phyloP scores from a whole-genome alignment of 75 land plant species.

The Adiantum capillusveneris region DNA sequence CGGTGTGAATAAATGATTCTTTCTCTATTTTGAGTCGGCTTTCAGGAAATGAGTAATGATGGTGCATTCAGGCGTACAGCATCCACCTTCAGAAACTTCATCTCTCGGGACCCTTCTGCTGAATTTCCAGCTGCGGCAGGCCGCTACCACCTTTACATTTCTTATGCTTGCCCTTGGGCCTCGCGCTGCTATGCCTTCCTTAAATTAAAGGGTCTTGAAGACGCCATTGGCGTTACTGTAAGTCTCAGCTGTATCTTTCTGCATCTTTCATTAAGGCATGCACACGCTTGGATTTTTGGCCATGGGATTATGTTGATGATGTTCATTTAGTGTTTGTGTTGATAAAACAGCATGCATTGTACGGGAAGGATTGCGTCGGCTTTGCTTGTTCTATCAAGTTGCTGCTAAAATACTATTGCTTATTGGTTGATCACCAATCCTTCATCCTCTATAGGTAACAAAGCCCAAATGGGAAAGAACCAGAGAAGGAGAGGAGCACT shows the following conservation, averaged over 20 bases:
- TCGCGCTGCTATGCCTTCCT: constrained; percentile 67
- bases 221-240: constrained; percentile 68
- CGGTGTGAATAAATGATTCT: too few relatives aligned
- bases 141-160: constrained; percentile 80
- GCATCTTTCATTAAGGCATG: too few relatives aligned
- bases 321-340: too few relatives aligned
- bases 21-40: too few relatives aligned
- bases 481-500: constrained; percentile 63
- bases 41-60: constrained; percentile 51
- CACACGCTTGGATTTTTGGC: too few relatives aligned
- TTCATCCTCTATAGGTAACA: constrained; percentile 1
- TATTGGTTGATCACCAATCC: neutral
- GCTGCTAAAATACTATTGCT: too few relatives aligned
- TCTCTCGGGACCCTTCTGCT: constrained; percentile 41
- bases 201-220: constrained; percentile 78
- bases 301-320: too few relatives aligned
- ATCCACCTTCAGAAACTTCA: constrained; percentile 59
- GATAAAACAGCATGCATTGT: too few relatives aligned
- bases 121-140: constrained; percentile 57
- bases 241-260: neutral
- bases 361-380: too few relatives aligned
- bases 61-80: constrained; percentile 66
- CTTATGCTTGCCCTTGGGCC: constrained; percentile 92
- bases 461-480: constrained; percentile 72
- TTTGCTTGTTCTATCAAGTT: too few relatives aligned